Base-by-base conservation (phyloP, 345 rosid species). In the Eucalyptus pumila region DNA sequence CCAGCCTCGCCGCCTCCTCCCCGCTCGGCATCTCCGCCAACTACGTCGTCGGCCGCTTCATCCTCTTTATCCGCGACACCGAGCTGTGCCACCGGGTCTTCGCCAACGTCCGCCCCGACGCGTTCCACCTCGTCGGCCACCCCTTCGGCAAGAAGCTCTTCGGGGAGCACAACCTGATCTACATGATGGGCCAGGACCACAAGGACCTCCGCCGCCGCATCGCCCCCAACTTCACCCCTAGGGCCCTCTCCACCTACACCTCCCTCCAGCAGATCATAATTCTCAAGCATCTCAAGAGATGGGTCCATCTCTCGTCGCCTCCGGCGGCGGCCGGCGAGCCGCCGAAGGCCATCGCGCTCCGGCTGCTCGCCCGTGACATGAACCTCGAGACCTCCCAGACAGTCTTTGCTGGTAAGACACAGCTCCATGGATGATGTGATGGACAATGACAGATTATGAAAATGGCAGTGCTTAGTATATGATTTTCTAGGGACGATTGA, bases 331-430 rank as follows among this genome's bases (percentile, higher is more conserved):
- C 15, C 32, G 85, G 3, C 91, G 47, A 76, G 47, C 9, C 30
- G 27, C 85, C 47, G 42, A 21, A 37, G 85, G 47, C 96, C 2
- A 88, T 93, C 51, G 76, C 93, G 1, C 91, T 97, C 7, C 93
- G 99, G 16, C 56, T 93, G 1, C 89, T 93, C 11, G 97, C 87
- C 86, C 95, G 99, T 4, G 99, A 97, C 10, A 90, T 97, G 91
- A 96, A 97, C 89, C 95, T 97, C 1, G 98, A 97, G 86, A 96
- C 98, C 44, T 97, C 99, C 7, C 99, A 97, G 92, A 95, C 97
- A 2, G 99, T 96, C 50, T 94, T 97, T 86, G 98, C 93, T 40
- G 85, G 76, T 65, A 65, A n/a, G 37, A 65, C 76, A 8, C 21
- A 15, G 76, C 76, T 65, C 76, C 37, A 4, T 14, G 1, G 76